These are phyloP conservation scores for Aspergillus hortae DNA, from an alignment of 2,329 filamentous ascomycete species.

Conservation along the genomic window DNA sequence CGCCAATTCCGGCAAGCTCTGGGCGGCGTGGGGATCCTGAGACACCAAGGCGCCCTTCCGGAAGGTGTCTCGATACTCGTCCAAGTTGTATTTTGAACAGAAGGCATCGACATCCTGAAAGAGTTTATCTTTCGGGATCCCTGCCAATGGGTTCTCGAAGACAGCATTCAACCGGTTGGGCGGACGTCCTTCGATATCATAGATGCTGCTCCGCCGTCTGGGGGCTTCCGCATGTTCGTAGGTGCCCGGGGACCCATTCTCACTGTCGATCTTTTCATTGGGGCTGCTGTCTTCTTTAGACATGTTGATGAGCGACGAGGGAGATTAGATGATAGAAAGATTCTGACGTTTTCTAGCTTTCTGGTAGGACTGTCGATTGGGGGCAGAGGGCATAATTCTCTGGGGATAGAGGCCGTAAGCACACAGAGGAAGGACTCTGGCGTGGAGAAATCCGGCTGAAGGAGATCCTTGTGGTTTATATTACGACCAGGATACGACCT, in stretches of 20 bases:
- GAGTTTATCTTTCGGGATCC: conserved; percentile 51
- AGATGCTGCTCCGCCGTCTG: conserved; percentile 9
- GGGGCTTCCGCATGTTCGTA: conserved; percentile 15
- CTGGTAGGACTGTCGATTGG: neutral
- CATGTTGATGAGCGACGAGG: neutral
- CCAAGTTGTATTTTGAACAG: conserved; percentile 47
- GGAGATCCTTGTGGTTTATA: too few relatives aligned
- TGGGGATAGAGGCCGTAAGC: neutral
- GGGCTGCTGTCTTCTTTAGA: neutral
- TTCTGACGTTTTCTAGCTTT: neutral
- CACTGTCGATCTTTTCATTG: neutral
- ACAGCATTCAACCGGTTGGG: conserved; percentile 29
- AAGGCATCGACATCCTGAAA: conserved; percentile 55
- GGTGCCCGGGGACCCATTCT: neutral
- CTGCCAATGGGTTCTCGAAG: conserved; percentile 55
- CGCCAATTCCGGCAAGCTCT: conserved; percentile 46
- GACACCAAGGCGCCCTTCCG: conserved; percentile 52
- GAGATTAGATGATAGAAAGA: neutral
- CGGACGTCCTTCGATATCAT: conserved; percentile 23
- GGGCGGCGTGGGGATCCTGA: conserved; percentile 48
- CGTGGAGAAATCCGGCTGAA: too few relatives aligned
- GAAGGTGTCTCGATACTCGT: conserved; percentile 47
- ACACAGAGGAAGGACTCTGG: neutral
- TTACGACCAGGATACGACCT: neutral
- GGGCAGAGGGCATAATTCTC: neutral